Percentiles rank a stretch among this genome's conserved stretches.
These are phyloP conservation scores for Cenchrus americanus DNA, from an alignment of 176 grass and related monocot genomes.

Conservation along the genomic window DNA sequence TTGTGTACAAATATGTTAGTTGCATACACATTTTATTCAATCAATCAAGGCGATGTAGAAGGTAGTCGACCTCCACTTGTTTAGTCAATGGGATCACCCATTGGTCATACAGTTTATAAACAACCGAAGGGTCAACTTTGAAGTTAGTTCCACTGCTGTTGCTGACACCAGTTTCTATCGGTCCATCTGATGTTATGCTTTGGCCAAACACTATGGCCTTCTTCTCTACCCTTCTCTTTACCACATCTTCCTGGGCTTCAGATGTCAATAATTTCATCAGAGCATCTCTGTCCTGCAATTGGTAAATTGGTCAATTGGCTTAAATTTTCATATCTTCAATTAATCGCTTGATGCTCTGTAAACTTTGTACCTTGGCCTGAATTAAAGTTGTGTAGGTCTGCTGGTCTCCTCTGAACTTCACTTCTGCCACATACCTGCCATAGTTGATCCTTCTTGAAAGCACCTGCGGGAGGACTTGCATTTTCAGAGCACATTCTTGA, in stretches of 20 bases:
- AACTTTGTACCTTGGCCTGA: constrained; percentile 53
- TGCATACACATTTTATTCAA: constrained; percentile 28
- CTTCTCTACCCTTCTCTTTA: constrained; percentile 84
- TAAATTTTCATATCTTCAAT: background rate
- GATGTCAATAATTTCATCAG: constrained; percentile 83
- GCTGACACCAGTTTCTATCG: constrained; percentile 35
- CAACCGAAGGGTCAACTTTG: constrained; percentile 68
- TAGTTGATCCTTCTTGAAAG: constrained; percentile 87
- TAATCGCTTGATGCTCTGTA: background rate
- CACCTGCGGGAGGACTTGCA: constrained; percentile 37
- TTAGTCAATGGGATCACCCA: constrained; percentile 95
- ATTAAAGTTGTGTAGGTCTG: constrained; percentile 70
- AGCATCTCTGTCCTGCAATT: constrained; percentile 64
- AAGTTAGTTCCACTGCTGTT: constrained; percentile 36
- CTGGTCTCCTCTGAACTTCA: constrained; percentile 75
- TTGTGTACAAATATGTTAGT: constrained; percentile 38
- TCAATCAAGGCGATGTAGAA: constrained; percentile 78
- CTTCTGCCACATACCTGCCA: constrained; percentile 88
- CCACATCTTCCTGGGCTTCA: constrained; percentile 69
- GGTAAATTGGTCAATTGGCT: background rate
- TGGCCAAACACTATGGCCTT: constrained; percentile 69
- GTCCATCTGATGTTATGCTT: constrained; percentile 64
- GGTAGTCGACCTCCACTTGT: constrained; percentile 79
- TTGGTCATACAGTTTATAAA: constrained; percentile 66
- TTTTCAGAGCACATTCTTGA: background rate